These are phyloP conservation scores for Linnemannia exigua DNA, from an alignment of 192 early-diverging fungal genomes.

Conservation along the genomic window DNA sequence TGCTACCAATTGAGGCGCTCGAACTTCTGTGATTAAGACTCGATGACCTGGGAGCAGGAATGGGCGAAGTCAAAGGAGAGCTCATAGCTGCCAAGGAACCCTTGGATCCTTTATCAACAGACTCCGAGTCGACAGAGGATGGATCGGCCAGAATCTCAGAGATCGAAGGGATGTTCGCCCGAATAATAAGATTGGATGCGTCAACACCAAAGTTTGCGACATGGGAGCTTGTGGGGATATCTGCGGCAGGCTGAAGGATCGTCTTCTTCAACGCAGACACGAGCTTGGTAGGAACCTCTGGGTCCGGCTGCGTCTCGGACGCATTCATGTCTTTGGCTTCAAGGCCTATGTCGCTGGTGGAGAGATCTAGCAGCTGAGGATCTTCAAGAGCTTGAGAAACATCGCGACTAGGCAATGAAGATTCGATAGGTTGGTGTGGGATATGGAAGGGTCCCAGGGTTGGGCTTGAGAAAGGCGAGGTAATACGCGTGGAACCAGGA, in stretches of 20 bases:
- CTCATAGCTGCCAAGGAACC: not conserved
- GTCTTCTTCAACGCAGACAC: not conserved
- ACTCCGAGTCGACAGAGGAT: not conserved
- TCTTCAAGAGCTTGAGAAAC: not conserved
- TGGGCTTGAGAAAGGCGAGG: slow-evolving; percentile 29
- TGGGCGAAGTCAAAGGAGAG: slow-evolving; percentile 25
- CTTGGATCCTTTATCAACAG: not conserved
- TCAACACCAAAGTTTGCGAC: not conserved
- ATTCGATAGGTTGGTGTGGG: slow-evolving; percentile 12
- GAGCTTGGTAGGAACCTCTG: not conserved
- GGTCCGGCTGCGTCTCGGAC: not conserved
- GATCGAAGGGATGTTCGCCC: slow-evolving; percentile 16
- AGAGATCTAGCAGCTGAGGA: not conserved
- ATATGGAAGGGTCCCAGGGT: slow-evolving; percentile 46
- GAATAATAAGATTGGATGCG: slow-evolving; percentile 9
- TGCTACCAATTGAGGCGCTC: not conserved
- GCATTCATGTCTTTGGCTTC: not conserved
- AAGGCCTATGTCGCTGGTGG: not conserved
- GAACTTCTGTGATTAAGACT: slow-evolving; percentile 9
- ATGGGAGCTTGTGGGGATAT: not conserved
- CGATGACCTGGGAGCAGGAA: slow-evolving; percentile 9
- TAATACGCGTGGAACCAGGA: not conserved
- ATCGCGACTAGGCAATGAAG: not conserved
- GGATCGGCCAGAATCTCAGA: not conserved
- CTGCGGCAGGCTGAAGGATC: not conserved